These are phyloP conservation scores for Periconia digitata DNA, from an alignment of 2,329 filamentous ascomycete genomes.

Conservation along the genomic window DNA sequence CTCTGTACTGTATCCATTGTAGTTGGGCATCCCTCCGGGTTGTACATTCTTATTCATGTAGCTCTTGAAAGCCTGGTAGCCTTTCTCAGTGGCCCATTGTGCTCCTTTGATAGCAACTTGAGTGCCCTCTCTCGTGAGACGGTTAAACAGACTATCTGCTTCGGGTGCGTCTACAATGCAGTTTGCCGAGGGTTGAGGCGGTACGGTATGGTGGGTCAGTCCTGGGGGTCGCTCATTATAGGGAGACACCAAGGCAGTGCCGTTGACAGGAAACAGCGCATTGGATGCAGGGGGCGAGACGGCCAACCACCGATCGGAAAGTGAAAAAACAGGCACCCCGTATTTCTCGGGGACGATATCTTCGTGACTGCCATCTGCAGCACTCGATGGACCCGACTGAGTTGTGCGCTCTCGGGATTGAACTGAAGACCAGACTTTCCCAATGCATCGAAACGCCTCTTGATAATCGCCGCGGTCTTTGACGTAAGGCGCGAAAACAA, in stretches of 20 bases:
- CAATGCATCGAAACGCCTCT: slow-evolving; percentile 65
- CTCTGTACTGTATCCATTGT: slow-evolving; percentile 30
- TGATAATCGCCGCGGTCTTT: slow-evolving; percentile 28
- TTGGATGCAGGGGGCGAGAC: slow-evolving; percentile 74
- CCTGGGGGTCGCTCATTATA: slow-evolving; percentile 59
- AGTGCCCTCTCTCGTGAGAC: slow-evolving; percentile 75
- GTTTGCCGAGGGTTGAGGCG: slow-evolving; percentile 67
- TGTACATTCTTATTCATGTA: slow-evolving; percentile 66
- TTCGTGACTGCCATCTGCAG: slow-evolving; percentile 39
- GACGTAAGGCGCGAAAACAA: slow-evolving; percentile 60
- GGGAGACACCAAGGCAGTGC: slow-evolving; percentile 57
- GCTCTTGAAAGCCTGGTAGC: slow-evolving; percentile 74
- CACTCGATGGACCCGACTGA: slow-evolving; percentile 39
- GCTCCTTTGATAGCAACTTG: slow-evolving; percentile 76
- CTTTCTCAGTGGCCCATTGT: slow-evolving; percentile 76
- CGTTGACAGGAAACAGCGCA: slow-evolving; percentile 69
- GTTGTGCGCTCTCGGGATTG: slow-evolving; percentile 54
- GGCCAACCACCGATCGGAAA: slow-evolving; percentile 75
- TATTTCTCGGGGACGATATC: slow-evolving; percentile 37
- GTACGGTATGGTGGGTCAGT: slow-evolving; percentile 63
- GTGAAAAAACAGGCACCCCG: slow-evolving; percentile 67
- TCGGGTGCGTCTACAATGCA: slow-evolving; percentile 73
- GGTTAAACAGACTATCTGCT: slow-evolving; percentile 71
- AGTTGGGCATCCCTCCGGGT: slow-evolving; percentile 16
- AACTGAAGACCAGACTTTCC: slow-evolving; percentile 89